These are phyloP conservation scores for Sclerotinia subarctica DNA, from an alignment of 2,329 filamentous ascomycete genomes.

Conservation along the genomic window DNA sequence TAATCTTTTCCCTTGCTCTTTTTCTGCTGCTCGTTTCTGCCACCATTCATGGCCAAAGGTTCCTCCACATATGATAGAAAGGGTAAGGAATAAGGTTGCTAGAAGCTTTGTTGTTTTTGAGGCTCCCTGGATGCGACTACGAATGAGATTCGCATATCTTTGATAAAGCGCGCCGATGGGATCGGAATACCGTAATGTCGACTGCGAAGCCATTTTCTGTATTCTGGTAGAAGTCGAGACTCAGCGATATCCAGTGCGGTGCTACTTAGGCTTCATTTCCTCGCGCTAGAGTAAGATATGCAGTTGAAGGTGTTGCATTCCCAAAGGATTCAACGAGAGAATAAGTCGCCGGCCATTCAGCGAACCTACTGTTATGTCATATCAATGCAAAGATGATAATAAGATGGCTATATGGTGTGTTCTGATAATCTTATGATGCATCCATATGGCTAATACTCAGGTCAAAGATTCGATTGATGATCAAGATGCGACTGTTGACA, in stretches of 20 bases:
- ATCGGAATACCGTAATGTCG: conserved; percentile 72
- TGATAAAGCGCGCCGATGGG: conserved; percentile 62
- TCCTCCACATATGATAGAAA: conserved; percentile 74
- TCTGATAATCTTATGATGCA: background rate
- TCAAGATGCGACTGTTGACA: background rate
- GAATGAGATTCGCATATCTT: conserved; percentile 54
- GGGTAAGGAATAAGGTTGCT: conserved; percentile 69
- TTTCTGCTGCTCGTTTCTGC: conserved; percentile 69
- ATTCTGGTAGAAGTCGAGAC: background rate
- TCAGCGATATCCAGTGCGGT: conserved; percentile 9
- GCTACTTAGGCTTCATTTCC: conserved; percentile 18
- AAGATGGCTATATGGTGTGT: background rate
- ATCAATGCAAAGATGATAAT: conserved; percentile 3
- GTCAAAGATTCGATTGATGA: background rate
- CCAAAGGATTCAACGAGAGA: background rate
- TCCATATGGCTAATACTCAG: background rate
- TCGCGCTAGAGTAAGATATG: conserved; percentile 2
- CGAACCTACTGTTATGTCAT: conserved; percentile 8
- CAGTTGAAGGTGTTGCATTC: conserved; percentile 15
- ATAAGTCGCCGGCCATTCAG: conserved; percentile 5
- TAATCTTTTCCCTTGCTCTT: conserved; percentile 76
- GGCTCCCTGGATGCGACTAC: conserved; percentile 56
- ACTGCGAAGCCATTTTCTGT: conserved; percentile 76
- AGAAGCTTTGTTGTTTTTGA: conserved; percentile 71
- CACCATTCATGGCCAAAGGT: conserved; percentile 80